phyloP scores from a whole-genome alignment of 2,329 filamentous ascomycete genomes.

The Trichoderma hamatum region DNA sequence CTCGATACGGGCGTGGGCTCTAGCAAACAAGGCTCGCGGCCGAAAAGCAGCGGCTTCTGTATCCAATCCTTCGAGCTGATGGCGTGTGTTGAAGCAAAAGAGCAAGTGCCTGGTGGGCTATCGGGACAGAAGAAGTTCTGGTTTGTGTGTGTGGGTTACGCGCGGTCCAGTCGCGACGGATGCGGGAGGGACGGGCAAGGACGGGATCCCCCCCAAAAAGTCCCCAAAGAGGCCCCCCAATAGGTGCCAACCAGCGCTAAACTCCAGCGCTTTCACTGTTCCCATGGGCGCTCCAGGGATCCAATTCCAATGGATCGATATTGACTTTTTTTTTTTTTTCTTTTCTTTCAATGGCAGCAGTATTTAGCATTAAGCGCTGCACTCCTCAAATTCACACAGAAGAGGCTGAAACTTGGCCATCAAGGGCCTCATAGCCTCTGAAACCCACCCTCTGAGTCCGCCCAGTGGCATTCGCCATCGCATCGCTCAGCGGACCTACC shows the following conservation, averaged over 20 bases:
- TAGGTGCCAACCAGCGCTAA: background rate
- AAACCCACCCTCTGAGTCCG: background rate
- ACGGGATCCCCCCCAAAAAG: conserved; percentile 20
- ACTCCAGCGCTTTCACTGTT: background rate
- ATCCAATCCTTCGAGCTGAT: background rate
- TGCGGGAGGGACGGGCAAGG: conserved; percentile 30
- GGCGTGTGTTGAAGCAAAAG: background rate
- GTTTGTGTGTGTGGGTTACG: conserved; percentile 34
- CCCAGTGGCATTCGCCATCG: conserved; percentile 16
- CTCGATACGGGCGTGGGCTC: background rate
- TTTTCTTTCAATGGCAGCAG: background rate
- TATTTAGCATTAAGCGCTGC: background rate
- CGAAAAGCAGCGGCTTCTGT: background rate
- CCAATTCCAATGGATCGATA: background rate
- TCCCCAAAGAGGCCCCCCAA: conserved; percentile 1
- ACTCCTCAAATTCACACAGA: background rate
- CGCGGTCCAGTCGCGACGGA: conserved; percentile 40
- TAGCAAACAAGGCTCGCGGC: background rate
- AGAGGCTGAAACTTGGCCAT: background rate
- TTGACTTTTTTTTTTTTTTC: background rate
- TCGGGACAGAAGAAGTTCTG: conserved; percentile 3
- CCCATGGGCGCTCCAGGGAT: background rate
- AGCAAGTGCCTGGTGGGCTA: background rate
- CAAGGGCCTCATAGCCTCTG: background rate
- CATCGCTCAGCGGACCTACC: conserved; percentile 15